Evolutionary conservation across 2,329 filamentous ascomycete genomes (phyloP).

Genomic region (Cucurbitaria berberidis): DNA sequence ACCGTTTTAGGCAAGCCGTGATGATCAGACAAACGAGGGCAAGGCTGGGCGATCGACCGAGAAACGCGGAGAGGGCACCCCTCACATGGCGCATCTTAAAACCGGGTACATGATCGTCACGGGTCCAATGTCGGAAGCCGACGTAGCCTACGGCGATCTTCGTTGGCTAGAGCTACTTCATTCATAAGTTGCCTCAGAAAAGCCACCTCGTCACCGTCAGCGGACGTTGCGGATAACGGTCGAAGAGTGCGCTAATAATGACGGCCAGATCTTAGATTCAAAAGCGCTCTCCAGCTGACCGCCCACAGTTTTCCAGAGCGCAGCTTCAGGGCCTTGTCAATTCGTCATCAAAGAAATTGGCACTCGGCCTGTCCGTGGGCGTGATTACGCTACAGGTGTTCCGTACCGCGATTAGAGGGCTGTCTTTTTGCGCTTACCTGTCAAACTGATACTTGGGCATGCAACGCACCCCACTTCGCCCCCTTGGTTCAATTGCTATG

Average conservation of each 20-base stretch:
- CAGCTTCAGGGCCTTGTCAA: too few species aligned
- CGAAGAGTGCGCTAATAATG: background rate
- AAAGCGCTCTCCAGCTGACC: background rate
- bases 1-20: background rate
- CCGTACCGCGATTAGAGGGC: background rate
- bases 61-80: too few species aligned
- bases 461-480: background rate
- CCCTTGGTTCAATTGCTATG: background rate
- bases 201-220: background rate
- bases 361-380: background rate
- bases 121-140: background rate
- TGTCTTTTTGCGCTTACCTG: too few species aligned
- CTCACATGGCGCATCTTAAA: background rate
- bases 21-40: background rate
- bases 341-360: background rate
- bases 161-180: background rate
- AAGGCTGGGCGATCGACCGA: background rate
- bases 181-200: background rate
- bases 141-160: background rate
- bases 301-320: background rate
- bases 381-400: background rate
- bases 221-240: background rate
- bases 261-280: background rate
- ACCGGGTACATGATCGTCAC: background rate
- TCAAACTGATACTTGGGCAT: background rate